phyloP scores from a whole-genome alignment of 768 basidiomycete species.

The Tylopilus felleus region DNA sequence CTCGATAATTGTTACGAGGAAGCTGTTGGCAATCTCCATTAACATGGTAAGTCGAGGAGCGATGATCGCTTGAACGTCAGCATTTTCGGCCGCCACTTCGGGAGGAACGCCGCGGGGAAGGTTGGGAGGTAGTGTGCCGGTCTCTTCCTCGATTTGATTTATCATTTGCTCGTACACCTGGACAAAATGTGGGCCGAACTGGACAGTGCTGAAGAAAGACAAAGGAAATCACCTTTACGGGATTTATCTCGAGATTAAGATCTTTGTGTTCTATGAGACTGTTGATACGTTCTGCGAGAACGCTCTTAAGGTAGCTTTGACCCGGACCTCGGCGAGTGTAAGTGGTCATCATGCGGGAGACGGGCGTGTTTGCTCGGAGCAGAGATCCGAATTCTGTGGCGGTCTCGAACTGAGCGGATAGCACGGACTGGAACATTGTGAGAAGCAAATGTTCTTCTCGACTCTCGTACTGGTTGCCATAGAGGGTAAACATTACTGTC shows the following conservation, averaged over 20 bases:
- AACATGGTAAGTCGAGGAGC: conserved; percentile 96
- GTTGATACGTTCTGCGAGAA: conserved; percentile 97
- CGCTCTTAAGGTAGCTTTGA: conserved; percentile 96
- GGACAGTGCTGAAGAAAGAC: neutral
- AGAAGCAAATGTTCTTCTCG: conserved; percentile 96
- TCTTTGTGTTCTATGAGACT: conserved; percentile 99
- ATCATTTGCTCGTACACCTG: conserved; percentile 99
- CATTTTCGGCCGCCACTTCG: conserved; percentile 90
- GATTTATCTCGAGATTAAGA: conserved; percentile 98
- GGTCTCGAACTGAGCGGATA: conserved; percentile 98
- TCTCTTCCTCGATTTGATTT: conserved; percentile 97
- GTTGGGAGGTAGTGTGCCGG: conserved; percentile 85
- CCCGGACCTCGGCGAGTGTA: conserved; percentile 98
- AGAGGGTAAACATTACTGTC: conserved; percentile 99
- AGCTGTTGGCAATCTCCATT: conserved; percentile 99
- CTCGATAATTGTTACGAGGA: conserved; percentile 96
- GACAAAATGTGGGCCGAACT: neutral
- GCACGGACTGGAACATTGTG: conserved; percentile 99
- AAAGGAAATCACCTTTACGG: conserved; percentile 72
- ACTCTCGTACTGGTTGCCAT: conserved; percentile 98
- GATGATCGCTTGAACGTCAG: conserved; percentile 97
- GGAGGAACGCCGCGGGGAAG: conserved; percentile 92
- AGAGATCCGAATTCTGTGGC: conserved; percentile 99
- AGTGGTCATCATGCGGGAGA: conserved; percentile 99
- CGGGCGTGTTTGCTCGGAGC: conserved; percentile 96